A percentile compares a stretch with the other conserved stretches of the same genome.
phyloP scores from a whole-genome alignment of 257 asterid genomes.

The Rubia yunnanensis region DNA sequence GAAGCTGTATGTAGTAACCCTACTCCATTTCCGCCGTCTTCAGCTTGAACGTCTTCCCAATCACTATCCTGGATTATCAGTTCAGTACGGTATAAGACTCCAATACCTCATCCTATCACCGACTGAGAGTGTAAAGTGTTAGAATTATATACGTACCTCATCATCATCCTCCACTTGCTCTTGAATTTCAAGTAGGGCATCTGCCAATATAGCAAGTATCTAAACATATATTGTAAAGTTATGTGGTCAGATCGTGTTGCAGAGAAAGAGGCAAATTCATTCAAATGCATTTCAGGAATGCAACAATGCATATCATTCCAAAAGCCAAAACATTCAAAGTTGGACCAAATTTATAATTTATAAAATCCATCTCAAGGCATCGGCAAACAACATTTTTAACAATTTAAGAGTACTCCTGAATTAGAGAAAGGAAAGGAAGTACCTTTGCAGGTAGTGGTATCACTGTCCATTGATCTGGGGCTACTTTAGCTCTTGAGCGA shows the following conservation, averaged over 20 bases:
- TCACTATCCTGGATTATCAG: constrained; percentile 61
- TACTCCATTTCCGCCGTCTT: constrained; percentile 30
- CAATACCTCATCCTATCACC: not conserved
- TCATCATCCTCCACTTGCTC: constrained; percentile 70
- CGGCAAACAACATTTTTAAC: not conserved
- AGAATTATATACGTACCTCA: constrained; percentile 40
- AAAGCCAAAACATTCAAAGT: not conserved
- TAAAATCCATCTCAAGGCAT: not conserved
- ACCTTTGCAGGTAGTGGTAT: constrained; percentile 85
- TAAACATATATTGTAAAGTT: constrained; percentile 20
- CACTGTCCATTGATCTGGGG: constrained; percentile 79
- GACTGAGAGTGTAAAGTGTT: constrained; percentile 8
- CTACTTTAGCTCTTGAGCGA: constrained; percentile 76
- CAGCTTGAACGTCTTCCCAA: constrained; percentile 73
- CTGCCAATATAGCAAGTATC: constrained; percentile 84
- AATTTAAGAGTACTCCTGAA: not conserved
- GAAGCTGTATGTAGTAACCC: constrained; percentile 37
- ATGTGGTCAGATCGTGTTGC: not conserved
- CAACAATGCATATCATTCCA: not conserved
- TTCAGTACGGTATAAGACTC: constrained; percentile 16
- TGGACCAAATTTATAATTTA: too few species aligned
- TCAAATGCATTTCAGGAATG: not conserved
- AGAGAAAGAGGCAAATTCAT: not conserved
- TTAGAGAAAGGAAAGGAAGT: constrained; percentile 8
- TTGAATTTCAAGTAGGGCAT: constrained; percentile 68